A percentile compares a stretch with the other conserved stretches of the same genome.
Conservation (phyloP, 2,329 filamentous ascomycete species). For the Ophiostoma quercus region DNA sequence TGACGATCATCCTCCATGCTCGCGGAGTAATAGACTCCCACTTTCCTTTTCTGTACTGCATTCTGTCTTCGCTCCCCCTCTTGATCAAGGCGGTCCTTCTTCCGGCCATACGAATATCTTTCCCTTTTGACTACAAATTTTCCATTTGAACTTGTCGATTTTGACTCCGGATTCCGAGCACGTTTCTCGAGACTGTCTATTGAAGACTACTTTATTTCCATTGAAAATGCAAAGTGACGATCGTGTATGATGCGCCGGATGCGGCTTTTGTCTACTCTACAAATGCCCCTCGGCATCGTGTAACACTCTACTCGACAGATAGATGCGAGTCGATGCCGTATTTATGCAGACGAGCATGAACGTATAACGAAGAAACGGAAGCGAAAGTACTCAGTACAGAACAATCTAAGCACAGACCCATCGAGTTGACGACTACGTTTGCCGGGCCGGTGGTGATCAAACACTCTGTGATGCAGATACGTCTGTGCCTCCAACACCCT, state of each 20-base stretch:
- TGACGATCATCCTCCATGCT: conserved; percentile 9
- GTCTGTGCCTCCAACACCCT: not conserved
- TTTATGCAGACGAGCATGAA: not conserved
- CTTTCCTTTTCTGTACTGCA: not conserved
- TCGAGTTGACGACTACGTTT: not conserved
- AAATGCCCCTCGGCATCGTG: not conserved
- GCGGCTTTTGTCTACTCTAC: not conserved
- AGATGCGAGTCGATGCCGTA: not conserved
- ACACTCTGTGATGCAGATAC: conserved; percentile 8
- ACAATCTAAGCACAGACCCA: not conserved
- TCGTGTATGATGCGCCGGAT: not conserved
- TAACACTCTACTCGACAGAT: not conserved
- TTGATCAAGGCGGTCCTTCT: not conserved
- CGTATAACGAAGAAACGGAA: not conserved
- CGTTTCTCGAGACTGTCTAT: too few relatives aligned
- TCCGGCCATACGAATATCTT: not conserved
- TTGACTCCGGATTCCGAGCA: not conserved
- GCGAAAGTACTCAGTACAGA: not conserved
- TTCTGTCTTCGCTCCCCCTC: not conserved
- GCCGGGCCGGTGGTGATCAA: conserved; percentile 1
- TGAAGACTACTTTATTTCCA: not conserved
- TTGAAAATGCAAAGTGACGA: not conserved
- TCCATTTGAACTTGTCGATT: not conserved
- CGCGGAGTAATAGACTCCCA: not conserved
- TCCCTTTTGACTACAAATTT: not conserved